phyloP scores from a whole-genome alignment of 208 protist species.

The Plasmodiophora brassicae region DNA sequence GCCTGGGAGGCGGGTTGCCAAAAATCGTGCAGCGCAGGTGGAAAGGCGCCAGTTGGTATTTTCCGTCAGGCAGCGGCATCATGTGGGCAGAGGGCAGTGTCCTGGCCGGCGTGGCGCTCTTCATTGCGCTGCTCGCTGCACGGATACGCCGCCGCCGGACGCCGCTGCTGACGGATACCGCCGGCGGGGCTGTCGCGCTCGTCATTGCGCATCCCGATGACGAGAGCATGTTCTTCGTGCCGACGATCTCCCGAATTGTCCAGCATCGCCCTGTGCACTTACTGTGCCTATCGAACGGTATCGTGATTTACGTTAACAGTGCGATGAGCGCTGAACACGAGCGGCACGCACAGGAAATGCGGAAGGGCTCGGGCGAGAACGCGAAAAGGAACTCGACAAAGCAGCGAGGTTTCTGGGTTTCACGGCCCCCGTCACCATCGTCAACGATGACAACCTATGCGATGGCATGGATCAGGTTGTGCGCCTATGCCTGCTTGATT shows the following conservation, averaged over 20 bases:
- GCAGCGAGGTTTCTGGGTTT: background rate
- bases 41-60: too few relatives aligned
- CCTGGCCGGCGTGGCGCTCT: too few relatives aligned
- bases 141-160: too few relatives aligned
- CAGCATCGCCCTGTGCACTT: background rate
- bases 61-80: too few relatives aligned
- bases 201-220: too few relatives aligned
- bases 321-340: background rate
- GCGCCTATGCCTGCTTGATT: background rate
- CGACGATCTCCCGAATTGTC: background rate
- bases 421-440: background rate
- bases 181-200: too few relatives aligned
- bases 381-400: background rate
- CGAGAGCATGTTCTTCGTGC: constrained; percentile 12
- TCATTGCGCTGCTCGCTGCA: too few relatives aligned
- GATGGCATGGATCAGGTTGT: background rate
- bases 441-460: background rate
- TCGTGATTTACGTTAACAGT: background rate
- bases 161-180: too few relatives aligned
- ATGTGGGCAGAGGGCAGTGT: too few relatives aligned
- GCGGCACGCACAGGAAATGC: background rate
- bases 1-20: too few relatives aligned
- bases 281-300: constrained; percentile 25
- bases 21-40: too few relatives aligned
- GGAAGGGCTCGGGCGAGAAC: background rate